A percentile compares a stretch with the other conserved stretches of the same genome.
Evolutionary conservation across 2,329 filamentous ascomycete species (phyloP).

Genomic region (Leptographium wingfieldii): DNA sequence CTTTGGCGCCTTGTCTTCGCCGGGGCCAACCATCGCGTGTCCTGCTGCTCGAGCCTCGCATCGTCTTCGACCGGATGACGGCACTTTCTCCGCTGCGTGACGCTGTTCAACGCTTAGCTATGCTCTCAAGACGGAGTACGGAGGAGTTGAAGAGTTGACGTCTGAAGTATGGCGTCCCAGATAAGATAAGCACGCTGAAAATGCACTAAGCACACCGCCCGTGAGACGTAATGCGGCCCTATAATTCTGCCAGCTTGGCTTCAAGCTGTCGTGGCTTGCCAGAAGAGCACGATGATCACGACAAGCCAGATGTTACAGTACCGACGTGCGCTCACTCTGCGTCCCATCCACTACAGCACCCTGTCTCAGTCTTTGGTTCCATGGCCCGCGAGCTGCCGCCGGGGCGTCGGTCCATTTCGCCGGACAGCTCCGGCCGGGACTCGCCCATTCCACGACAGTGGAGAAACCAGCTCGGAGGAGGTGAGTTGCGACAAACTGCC

Average conservation of each 20-base stretch:
- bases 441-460: constrained; percentile 65
- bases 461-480: constrained; percentile 64
- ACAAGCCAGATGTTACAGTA: neutral
- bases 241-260: constrained; percentile 6
- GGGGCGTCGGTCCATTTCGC: constrained; percentile 51
- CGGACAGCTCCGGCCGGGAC: constrained; percentile 71
- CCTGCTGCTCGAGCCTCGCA: neutral
- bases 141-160: too few species aligned
- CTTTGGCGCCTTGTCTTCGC: neutral
- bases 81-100: neutral
- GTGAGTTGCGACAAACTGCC: constrained; percentile 29
- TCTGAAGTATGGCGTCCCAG: neutral
- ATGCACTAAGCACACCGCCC: neutral
- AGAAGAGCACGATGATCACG: neutral
- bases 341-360: neutral
- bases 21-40: constrained; percentile 1
- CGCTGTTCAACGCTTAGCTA: neutral
- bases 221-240: neutral
- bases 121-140: too few species aligned
- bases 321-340: neutral
- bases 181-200: neutral
- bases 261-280: neutral
- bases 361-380: constrained; percentile 9
- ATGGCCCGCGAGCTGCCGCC: constrained; percentile 54
- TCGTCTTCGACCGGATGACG: neutral